Conservation (phyloP, 441 rosid genomes). For the Rhodomyrtus psidioides region DNA sequence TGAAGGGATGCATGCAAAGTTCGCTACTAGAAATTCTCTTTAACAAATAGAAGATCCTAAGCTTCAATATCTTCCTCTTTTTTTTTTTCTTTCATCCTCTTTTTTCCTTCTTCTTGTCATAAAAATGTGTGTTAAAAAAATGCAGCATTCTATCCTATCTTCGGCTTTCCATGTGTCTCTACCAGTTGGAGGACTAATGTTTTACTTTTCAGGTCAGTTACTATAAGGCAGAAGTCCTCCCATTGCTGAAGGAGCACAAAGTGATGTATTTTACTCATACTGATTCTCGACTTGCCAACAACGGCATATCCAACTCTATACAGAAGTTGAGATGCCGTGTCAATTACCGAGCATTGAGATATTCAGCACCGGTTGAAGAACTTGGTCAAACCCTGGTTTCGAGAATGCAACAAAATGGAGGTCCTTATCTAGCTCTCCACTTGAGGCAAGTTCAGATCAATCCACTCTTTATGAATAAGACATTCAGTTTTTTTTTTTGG, state of each 20-base stretch:
- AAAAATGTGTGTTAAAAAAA: neutral
- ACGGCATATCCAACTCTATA: slow-evolving; percentile 44
- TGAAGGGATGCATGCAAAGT: neutral
- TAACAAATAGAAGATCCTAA: neutral
- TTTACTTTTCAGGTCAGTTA: slow-evolving; percentile 52
- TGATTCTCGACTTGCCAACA: slow-evolving; percentile 90
- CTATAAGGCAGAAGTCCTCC: slow-evolving; percentile 65
- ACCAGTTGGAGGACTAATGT: neutral
- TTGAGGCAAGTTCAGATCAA: slow-evolving; percentile 47
- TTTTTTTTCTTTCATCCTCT: neutral
- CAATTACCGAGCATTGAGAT: slow-evolving; percentile 72
- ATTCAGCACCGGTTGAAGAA: slow-evolving; percentile 69
- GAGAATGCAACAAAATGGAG: slow-evolving; percentile 57
- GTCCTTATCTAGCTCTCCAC: slow-evolving; percentile 86
- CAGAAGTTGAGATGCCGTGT: slow-evolving; percentile 87
- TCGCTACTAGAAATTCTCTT: neutral
- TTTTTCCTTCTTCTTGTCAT: neutral
- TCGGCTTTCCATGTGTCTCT: neutral
- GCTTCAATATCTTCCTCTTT: neutral
- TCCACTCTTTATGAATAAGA: neutral
- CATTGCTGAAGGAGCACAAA: slow-evolving; percentile 67
- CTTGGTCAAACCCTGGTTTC: slow-evolving; percentile 69
- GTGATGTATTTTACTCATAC: slow-evolving; percentile 82
- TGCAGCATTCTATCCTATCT: neutral
- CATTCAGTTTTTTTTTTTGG: neutral